phyloP scores from a whole-genome alignment of 192 early-diverging fungal species.

The Gaertneriomyces semiglobifer region DNA sequence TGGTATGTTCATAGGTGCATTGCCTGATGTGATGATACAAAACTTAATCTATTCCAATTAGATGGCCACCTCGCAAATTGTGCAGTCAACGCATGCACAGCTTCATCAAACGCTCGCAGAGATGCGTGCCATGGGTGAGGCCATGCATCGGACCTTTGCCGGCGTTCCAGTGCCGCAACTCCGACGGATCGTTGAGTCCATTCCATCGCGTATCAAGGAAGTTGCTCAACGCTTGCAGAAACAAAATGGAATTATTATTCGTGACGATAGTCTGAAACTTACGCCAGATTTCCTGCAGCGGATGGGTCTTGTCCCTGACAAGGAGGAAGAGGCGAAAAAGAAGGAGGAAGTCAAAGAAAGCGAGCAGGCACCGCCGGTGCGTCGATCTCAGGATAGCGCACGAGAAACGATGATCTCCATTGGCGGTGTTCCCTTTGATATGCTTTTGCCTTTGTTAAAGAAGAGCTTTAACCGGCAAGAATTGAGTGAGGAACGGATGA shows the following conservation, averaged over 20 bases:
- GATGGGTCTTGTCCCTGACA: conserved; percentile 31
- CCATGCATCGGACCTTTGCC: conserved; percentile 38
- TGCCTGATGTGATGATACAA: background rate
- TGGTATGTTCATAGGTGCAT: conserved; percentile 13
- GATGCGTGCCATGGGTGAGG: conserved; percentile 48
- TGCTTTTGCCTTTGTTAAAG: conserved; percentile 41
- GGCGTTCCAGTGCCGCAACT: conserved; percentile 37
- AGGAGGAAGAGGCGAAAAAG: conserved; percentile 6
- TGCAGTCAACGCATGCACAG: conserved; percentile 24
- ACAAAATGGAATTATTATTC: conserved; percentile 46
- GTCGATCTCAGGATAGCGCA: background rate
- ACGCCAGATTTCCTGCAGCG: conserved; percentile 45
- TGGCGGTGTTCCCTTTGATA: conserved; percentile 46
- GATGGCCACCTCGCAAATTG: conserved; percentile 19
- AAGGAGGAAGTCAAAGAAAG: conserved; percentile 28
- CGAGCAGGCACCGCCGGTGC: background rate
- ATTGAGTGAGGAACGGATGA: conserved; percentile 27
- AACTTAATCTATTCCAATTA: conserved; percentile 11
- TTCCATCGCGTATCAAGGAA: conserved; percentile 43
- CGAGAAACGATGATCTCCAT: conserved; percentile 31
- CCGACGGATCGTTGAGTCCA: conserved; percentile 36
- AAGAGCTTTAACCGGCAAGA: conserved; percentile 26
- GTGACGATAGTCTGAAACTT: conserved; percentile 42
- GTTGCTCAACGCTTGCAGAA: conserved; percentile 43
- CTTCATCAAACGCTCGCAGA: conserved; percentile 41